Conservation (phyloP, 2,329 filamentous ascomycete genomes). For the Ceratocystis eucalypticola region DNA sequence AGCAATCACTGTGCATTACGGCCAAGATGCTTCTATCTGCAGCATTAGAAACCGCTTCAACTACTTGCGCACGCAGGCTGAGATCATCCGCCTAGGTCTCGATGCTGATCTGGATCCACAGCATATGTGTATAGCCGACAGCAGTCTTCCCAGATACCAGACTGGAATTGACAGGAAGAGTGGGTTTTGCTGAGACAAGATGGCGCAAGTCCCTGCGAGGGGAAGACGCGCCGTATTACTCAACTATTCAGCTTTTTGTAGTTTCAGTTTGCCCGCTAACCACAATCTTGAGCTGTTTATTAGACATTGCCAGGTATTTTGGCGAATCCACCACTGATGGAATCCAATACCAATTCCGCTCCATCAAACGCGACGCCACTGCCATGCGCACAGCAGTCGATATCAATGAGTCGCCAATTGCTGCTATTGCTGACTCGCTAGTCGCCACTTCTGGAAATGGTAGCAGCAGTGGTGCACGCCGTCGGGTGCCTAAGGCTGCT, state of each 20-base stretch:
- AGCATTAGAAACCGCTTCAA: constrained; percentile 41
- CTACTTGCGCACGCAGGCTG: constrained; percentile 31
- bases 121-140: constrained; percentile 28
- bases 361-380: constrained; percentile 41
- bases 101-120: constrained; percentile 31
- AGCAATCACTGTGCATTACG: constrained; percentile 37
- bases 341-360: constrained; percentile 47
- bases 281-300: not conserved
- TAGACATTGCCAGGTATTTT: constrained; percentile 47
- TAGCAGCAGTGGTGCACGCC: constrained; percentile 1
- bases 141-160: constrained; percentile 28
- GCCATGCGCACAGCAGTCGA: constrained; percentile 33
- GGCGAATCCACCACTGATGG: constrained; percentile 45
- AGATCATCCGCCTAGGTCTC: constrained; percentile 29
- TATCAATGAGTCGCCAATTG: constrained; percentile 34
- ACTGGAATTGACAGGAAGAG: constrained; percentile 31
- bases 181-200: constrained; percentile 24
- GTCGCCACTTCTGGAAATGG: constrained; percentile 20
- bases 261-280: not conserved
- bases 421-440: constrained; percentile 25
- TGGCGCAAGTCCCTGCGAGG: not conserved
- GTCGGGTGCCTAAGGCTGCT: constrained; percentile 13
- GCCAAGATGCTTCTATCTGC: constrained; percentile 36
- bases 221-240: not conserved
- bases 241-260: not conserved